Evolutionary conservation across 305 asterid genomes (phyloP).

Genomic region (Fraxinus albicans): DNA sequence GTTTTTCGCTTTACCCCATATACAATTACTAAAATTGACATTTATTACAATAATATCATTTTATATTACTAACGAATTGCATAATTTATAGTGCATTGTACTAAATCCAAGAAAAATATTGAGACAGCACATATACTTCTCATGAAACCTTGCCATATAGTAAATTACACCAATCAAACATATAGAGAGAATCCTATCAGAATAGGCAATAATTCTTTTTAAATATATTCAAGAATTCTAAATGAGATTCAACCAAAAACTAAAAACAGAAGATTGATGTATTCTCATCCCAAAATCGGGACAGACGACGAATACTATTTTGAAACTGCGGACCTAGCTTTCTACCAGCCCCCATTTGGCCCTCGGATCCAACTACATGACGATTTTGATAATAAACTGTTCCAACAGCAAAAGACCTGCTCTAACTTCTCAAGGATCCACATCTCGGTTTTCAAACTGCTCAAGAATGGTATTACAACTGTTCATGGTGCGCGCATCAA

Average conservation of each 20-base stretch:
- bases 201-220: background rate
- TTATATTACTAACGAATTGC: background rate
- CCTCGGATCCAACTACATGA: background rate
- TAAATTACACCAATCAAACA: background rate
- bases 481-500: conserved; percentile 78
- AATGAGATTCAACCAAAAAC: background rate
- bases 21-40: background rate
- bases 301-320: background rate
- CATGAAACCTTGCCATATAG: background rate
- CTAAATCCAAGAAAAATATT: no score
- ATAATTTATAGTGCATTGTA: background rate
- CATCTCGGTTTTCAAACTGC: conserved; percentile 41
- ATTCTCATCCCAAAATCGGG: background rate
- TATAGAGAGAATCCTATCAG: background rate
- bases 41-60: background rate
- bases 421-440: conserved; percentile 35
- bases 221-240: background rate
- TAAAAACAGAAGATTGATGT: background rate
- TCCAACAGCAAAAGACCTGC: background rate
- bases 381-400: background rate
- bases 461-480: conserved; percentile 64
- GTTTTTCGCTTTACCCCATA: background rate
- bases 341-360: background rate
- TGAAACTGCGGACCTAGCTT: background rate
- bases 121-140: background rate